Conservation (phyloP, 164 flowering plant species). For the Kingdonia uniflora region DNA sequence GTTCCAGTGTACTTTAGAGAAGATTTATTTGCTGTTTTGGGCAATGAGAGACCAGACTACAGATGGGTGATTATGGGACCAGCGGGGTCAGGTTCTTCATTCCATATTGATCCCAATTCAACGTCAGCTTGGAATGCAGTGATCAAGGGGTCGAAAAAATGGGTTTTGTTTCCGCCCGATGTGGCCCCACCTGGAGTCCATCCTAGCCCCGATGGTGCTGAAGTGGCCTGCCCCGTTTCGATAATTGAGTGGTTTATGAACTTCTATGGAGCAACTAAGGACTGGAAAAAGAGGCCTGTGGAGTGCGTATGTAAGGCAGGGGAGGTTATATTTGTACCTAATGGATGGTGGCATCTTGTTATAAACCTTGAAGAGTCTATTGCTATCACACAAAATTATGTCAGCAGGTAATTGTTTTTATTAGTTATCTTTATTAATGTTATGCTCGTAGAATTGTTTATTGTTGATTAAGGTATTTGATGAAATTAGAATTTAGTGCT, state of each 20-base stretch:
- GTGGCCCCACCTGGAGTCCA: constrained; percentile 93
- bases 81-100: constrained; percentile 79
- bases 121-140: constrained; percentile 99
- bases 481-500: too few species aligned
- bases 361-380: constrained; percentile 94
- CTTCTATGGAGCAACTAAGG: constrained; percentile 69
- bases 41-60: constrained; percentile 84
- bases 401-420: constrained; percentile 57
- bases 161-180: constrained; percentile 94
- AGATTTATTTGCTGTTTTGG: constrained; percentile 82
- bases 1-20: constrained; percentile 78
- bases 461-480: too few species aligned
- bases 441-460: not conserved
- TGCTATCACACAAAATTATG: constrained; percentile 94
- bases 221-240: constrained; percentile 96
- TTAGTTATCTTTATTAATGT: not conserved
- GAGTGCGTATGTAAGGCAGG: constrained; percentile 95
- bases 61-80: constrained; percentile 96
- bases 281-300: constrained; percentile 67
- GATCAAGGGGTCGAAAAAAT: constrained; percentile 87
- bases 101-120: constrained; percentile 94
- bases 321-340: constrained; percentile 90
- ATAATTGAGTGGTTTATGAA: constrained; percentile 99
- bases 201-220: constrained; percentile 96
- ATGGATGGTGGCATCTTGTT: constrained; percentile 99